phyloP scores from a whole-genome alignment of 1,284 basidiomycete genomes.

The Rugosomyces carneus region DNA sequence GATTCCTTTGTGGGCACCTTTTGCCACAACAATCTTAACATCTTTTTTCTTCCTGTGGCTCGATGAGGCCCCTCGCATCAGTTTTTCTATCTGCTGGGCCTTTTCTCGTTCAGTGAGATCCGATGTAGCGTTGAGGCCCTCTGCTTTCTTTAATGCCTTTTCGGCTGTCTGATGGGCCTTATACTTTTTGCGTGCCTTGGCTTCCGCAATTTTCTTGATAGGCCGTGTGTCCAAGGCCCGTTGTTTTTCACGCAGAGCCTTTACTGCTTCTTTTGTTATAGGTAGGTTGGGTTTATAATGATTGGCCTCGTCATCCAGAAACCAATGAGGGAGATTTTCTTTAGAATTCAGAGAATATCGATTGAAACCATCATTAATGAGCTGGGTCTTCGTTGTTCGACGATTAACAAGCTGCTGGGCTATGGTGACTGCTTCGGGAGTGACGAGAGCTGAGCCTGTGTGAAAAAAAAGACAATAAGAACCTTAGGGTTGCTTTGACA shows the following conservation, averaged over 20 bases:
- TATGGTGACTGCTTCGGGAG: slow-evolving; percentile 88
- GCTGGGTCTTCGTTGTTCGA: slow-evolving; percentile 80
- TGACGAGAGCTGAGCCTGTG: slow-evolving; percentile 79
- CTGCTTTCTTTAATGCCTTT: slow-evolving; percentile 95
- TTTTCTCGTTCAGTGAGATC: slow-evolving; percentile 95
- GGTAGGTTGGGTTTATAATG: slow-evolving; percentile 94
- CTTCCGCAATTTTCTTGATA: slow-evolving; percentile 99
- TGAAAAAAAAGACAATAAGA: slow-evolving; percentile 12
- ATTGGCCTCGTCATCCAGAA: slow-evolving; percentile 94
- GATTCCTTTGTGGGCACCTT: slow-evolving; percentile 83
- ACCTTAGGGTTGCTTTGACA: background rate
- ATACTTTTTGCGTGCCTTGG: slow-evolving; percentile 95
- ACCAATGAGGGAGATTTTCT: slow-evolving; percentile 92
- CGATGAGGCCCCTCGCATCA: slow-evolving; percentile 76
- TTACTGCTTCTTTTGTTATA: slow-evolving; percentile 93
- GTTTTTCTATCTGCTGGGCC: slow-evolving; percentile 87
- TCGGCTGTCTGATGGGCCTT: slow-evolving; percentile 83
- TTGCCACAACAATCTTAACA: slow-evolving; percentile 88
- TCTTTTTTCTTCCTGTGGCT: slow-evolving; percentile 73
- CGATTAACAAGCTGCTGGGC: slow-evolving; percentile 93
- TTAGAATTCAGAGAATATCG: slow-evolving; percentile 89
- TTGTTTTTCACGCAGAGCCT: slow-evolving; percentile 83
- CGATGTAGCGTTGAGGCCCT: slow-evolving; percentile 85
- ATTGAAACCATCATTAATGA: slow-evolving; percentile 96
- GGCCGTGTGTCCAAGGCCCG: slow-evolving; percentile 94